These are phyloP conservation scores for Ceratobasidium papillatum DNA, from an alignment of 1,284 basidiomycete species.

Conservation along the genomic window DNA sequence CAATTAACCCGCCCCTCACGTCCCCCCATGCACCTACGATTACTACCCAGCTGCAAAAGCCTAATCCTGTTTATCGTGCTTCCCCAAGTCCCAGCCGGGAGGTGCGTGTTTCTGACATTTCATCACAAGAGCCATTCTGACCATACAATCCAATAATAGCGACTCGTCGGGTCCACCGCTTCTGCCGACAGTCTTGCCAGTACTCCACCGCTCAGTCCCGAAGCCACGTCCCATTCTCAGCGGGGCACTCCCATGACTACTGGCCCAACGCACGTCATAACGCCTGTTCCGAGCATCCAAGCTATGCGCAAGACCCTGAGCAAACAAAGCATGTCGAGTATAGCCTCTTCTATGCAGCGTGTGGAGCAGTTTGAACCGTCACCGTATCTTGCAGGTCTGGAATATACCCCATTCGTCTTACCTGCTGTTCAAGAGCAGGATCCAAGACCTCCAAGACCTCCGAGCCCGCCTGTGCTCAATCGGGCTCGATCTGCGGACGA, in stretches of 20 bases:
- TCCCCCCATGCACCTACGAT: constrained; percentile 4
- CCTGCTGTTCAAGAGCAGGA: neutral
- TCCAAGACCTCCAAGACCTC: neutral
- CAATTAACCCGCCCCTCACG: constrained; percentile 19
- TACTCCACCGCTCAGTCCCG: constrained; percentile 30
- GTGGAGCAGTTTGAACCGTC: constrained; percentile 23
- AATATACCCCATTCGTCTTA: constrained; percentile 14
- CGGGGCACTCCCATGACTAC: constrained; percentile 3
- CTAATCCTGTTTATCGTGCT: constrained; percentile 25
- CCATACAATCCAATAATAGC: constrained; percentile 9
- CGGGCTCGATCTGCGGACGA: constrained; percentile 9
- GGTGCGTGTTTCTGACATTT: constrained; percentile 13
- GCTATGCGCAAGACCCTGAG: constrained; percentile 14
- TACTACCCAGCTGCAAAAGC: constrained; percentile 23
- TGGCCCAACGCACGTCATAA: neutral
- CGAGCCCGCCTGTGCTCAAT: neutral
- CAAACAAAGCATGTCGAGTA: constrained; percentile 14
- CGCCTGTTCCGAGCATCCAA: neutral
- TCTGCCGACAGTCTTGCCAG: constrained; percentile 30
- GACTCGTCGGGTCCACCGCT: constrained; percentile 10
- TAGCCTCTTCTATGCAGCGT: constrained; percentile 3
- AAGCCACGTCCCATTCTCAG: constrained; percentile 6
- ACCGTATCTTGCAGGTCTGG: constrained; percentile 11
- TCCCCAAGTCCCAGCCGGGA: constrained; percentile 19
- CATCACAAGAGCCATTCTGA: neutral